These are phyloP conservation scores for Pseudozyma sp. DNA, from an alignment of 1,284 basidiomycete species.

Conservation along the genomic window DNA sequence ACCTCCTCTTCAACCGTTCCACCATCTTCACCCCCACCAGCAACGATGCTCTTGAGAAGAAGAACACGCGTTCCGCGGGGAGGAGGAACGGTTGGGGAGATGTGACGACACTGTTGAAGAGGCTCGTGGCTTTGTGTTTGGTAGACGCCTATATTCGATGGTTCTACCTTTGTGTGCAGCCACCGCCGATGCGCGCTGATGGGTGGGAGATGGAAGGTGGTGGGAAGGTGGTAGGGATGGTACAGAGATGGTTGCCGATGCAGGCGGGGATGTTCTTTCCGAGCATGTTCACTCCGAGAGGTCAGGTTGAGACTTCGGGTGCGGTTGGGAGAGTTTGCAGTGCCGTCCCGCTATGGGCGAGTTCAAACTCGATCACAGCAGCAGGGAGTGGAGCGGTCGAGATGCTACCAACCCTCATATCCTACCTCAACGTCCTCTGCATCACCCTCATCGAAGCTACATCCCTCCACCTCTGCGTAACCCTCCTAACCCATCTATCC, in stretches of 20 bases:
- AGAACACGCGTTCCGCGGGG: too few relatives aligned
- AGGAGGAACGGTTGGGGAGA: neutral
- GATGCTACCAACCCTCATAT: constrained; percentile 24
- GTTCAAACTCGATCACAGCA: neutral
- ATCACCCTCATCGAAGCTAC: constrained; percentile 26
- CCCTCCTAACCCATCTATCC: constrained; percentile 2
- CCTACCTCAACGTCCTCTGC: constrained; percentile 28
- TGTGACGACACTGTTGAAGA: constrained; percentile 9
- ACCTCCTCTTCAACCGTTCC: constrained; percentile 84
- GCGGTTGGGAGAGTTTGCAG: constrained; percentile 16
- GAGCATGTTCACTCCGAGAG: constrained; percentile 7
- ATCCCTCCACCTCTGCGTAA: constrained; percentile 16
- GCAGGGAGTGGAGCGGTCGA: neutral
- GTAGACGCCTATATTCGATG: constrained; percentile 51
- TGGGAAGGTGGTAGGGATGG: constrained; percentile 1
- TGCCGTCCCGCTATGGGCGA: constrained; percentile 1
- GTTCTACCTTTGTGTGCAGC: constrained; percentile 69
- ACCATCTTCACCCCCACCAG: constrained; percentile 8
- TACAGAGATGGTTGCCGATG: constrained; percentile 8
- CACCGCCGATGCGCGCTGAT: neutral
- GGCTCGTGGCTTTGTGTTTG: constrained; percentile 26
- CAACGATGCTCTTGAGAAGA: neutral
- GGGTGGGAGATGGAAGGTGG: neutral
- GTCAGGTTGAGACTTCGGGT: neutral
- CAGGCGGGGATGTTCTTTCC: constrained; percentile 39